Conservation (phyloP, 257 asterid species). For the Solanum peruvianum region DNA sequence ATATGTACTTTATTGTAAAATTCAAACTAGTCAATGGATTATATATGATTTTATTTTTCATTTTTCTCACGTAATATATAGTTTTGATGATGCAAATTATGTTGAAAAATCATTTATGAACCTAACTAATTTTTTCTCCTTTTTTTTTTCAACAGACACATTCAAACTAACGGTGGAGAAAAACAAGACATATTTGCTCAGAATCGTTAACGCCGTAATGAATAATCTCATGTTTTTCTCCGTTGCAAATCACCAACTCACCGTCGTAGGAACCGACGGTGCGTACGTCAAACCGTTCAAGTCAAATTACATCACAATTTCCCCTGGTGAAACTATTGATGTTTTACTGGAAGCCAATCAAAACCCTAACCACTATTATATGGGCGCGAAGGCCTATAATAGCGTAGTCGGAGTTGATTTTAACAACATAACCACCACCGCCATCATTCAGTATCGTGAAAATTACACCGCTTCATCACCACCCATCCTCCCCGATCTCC, state of each 20-base stretch:
- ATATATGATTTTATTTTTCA: background rate
- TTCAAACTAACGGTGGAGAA: slow-evolving; percentile 31
- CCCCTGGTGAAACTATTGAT: slow-evolving; percentile 57
- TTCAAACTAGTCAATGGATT: background rate
- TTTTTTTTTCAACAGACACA: slow-evolving; percentile 16
- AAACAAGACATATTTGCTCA: slow-evolving; percentile 35
- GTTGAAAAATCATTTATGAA: background rate
- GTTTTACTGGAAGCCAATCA: slow-evolving; percentile 39
- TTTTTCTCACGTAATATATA: background rate
- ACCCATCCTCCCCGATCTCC: slow-evolving; percentile 23
- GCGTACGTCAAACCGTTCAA: slow-evolving; percentile 39
- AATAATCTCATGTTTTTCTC: slow-evolving; percentile 40
- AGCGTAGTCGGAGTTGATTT: background rate
- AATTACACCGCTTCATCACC: slow-evolving; percentile 18
- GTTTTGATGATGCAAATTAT: background rate
- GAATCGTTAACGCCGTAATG: slow-evolving; percentile 51
- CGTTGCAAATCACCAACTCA: slow-evolving; percentile 34
- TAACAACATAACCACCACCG: slow-evolving; percentile 51
- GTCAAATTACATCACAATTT: slow-evolving; percentile 28
- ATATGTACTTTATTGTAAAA: background rate
- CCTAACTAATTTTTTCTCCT: background rate
- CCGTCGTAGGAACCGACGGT: slow-evolving; percentile 45
- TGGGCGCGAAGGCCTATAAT: slow-evolving; percentile 40
- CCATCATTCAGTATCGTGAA: slow-evolving; percentile 23
- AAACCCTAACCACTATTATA: slow-evolving; percentile 36